These are phyloP conservation scores for Paraphaeosphaeria minitans DNA, from an alignment of 2,329 filamentous ascomycete species.

Conservation along the genomic window DNA sequence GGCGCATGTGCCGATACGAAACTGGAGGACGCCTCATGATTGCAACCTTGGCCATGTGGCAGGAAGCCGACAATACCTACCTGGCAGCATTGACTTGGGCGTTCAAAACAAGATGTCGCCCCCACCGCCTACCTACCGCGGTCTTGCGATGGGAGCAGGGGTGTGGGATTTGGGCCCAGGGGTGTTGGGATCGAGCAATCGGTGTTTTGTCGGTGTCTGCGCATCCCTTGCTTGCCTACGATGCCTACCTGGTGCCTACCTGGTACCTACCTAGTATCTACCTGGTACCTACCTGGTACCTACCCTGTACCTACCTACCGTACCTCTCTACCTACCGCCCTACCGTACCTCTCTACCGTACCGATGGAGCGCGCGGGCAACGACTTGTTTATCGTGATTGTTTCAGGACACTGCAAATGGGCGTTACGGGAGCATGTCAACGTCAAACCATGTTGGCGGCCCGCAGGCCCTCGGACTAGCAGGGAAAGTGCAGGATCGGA, in stretches of 20 bases:
- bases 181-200: background rate
- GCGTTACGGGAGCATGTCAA: background rate
- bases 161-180: background rate
- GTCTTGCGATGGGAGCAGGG: background rate
- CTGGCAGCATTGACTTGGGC: background rate
- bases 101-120: background rate
- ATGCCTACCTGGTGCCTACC: too few species aligned
- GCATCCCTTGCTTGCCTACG: too few species aligned
- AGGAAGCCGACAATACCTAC: background rate
- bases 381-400: background rate
- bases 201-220: background rate
- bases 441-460: background rate
- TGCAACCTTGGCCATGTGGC: background rate
- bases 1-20: background rate
- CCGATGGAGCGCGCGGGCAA: background rate
- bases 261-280: too few species aligned
- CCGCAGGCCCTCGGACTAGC: background rate
- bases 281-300: too few species aligned
- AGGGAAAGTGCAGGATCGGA: conserved; percentile 16
- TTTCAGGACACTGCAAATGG: background rate
- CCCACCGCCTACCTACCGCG: background rate
- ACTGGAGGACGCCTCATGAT: background rate
- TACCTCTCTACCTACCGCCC: too few species aligned
- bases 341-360: too few species aligned
- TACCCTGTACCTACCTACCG: too few species aligned